Evolutionary conservation across 2,329 filamentous ascomycete genomes (phyloP).

Genomic region (Knufia petricola): DNA sequence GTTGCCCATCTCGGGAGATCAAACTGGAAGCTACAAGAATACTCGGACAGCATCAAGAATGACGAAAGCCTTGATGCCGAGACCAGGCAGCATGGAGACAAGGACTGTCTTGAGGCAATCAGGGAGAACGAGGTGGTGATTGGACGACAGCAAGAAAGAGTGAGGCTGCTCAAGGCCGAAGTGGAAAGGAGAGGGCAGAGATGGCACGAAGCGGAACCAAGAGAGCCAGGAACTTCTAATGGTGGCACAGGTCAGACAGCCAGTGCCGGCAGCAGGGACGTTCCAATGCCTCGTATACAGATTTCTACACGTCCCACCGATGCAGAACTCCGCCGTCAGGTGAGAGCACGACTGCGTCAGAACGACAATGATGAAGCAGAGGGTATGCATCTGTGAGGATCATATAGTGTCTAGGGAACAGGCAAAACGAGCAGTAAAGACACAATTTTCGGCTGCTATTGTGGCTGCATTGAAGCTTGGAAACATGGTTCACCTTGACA

Average conservation of each 20-base stretch:
- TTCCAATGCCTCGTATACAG: constrained; percentile 1
- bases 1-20: constrained; percentile 49
- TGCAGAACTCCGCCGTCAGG: constrained; percentile 32
- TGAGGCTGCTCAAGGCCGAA: constrained; percentile 44
- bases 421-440: not conserved
- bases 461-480: not conserved
- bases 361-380: constrained; percentile 29
- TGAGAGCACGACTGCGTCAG: constrained; percentile 29
- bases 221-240: constrained; percentile 10
- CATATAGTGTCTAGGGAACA: not conserved
- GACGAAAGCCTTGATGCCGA: constrained; percentile 24
- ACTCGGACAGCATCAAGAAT: constrained; percentile 29
- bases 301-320: constrained; percentile 28
- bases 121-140: constrained; percentile 51
- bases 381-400: constrained; percentile 35
- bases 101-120: constrained; percentile 48
- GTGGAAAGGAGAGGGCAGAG: constrained; percentile 46
- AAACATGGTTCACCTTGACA: too few relatives aligned
- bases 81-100: constrained; percentile 29
- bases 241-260: constrained; percentile 4
- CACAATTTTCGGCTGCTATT: not conserved
- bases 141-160: constrained; percentile 45
- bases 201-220: constrained; percentile 36
- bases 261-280: not conserved
- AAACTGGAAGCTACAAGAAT: constrained; percentile 48